These are phyloP conservation scores for Boletus subluridellus DNA, from an alignment of 1,284 basidiomycete species.

Conservation along the genomic window DNA sequence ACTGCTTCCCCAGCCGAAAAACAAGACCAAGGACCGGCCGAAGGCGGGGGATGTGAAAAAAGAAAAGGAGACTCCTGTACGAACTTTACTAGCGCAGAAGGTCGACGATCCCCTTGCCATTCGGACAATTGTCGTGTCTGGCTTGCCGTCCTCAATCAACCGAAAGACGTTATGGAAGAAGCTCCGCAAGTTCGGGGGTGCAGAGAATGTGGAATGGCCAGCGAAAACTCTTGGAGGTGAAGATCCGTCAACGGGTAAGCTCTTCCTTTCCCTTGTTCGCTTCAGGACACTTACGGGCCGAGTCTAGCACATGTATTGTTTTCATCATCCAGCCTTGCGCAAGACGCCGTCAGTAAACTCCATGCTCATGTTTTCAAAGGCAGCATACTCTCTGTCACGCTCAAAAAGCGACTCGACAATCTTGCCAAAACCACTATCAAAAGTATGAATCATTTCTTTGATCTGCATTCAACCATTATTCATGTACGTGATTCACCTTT, in stretches of 20 bases:
- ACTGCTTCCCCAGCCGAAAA: conserved; percentile 35
- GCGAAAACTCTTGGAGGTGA: conserved; percentile 46
- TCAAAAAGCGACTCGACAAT: conserved; percentile 85
- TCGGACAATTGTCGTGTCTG: conserved; percentile 76
- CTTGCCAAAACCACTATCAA: conserved; percentile 50
- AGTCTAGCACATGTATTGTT: conserved; percentile 74
- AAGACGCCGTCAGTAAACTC: conserved; percentile 75
- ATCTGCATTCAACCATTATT: not conserved
- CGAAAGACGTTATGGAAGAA: conserved; percentile 86
- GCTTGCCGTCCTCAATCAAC: conserved; percentile 66
- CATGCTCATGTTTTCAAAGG: conserved; percentile 96
- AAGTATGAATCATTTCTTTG: conserved; percentile 11
- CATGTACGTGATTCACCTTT: not conserved
- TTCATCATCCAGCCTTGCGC: conserved; percentile 65
- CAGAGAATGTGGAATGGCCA: conserved; percentile 71
- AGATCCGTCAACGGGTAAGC: conserved; percentile 37
- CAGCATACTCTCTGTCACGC: conserved; percentile 76
- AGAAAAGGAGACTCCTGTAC: conserved; percentile 33
- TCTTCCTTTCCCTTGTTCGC: conserved; percentile 1
- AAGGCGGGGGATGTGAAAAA: conserved; percentile 31
- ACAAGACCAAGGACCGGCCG: conserved; percentile 38
- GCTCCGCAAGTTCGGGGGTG: conserved; percentile 72
- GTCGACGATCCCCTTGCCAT: conserved; percentile 72
- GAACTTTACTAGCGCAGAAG: conserved; percentile 34
- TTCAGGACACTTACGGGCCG: conserved; percentile 23